Percentiles rank a stretch among this genome's conserved stretches.
These are phyloP conservation scores for Collybia nuda DNA, from an alignment of 768 basidiomycete genomes.

Conservation along the genomic window DNA sequence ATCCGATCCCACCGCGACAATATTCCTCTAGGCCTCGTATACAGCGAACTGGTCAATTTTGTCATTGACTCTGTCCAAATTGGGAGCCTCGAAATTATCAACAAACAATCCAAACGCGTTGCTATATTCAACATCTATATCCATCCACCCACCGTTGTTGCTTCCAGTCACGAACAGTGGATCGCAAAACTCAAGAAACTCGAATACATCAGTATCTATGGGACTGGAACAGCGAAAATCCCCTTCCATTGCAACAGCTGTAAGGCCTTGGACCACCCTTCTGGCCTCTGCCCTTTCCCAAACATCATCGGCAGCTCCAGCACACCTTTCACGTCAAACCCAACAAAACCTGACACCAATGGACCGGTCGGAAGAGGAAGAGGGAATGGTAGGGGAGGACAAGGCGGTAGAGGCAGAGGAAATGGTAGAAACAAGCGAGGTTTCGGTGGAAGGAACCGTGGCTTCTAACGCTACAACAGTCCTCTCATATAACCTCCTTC, in stretches of 20 bases:
- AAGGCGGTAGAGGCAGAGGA: not conserved
- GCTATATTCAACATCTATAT: constrained; percentile 1
- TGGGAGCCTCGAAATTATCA: not conserved
- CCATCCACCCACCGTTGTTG: not conserved
- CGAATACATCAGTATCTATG: not conserved
- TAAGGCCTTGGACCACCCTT: not conserved
- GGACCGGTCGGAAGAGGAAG: not conserved
- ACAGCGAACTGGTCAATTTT: not conserved
- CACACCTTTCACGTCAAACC: not conserved
- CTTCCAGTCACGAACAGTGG: not conserved
- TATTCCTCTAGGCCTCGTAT: not conserved
- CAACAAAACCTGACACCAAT: not conserved
- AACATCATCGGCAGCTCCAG: not conserved
- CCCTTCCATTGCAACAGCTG: not conserved
- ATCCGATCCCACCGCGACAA: not conserved
- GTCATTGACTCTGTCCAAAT: not conserved
- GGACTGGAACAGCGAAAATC: not conserved
- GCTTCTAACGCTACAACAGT: too few relatives aligned
- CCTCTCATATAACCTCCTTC: too few relatives aligned
- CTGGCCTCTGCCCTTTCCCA: not conserved
- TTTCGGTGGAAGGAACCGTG: too few relatives aligned
- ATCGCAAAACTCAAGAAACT: not conserved
- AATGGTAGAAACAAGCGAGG: too few relatives aligned
- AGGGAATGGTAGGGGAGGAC: not conserved
- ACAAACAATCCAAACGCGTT: not conserved